These are phyloP conservation scores for Botrytis cinerea DNA, from an alignment of 2,329 filamentous ascomycete species.

Conservation along the genomic window DNA sequence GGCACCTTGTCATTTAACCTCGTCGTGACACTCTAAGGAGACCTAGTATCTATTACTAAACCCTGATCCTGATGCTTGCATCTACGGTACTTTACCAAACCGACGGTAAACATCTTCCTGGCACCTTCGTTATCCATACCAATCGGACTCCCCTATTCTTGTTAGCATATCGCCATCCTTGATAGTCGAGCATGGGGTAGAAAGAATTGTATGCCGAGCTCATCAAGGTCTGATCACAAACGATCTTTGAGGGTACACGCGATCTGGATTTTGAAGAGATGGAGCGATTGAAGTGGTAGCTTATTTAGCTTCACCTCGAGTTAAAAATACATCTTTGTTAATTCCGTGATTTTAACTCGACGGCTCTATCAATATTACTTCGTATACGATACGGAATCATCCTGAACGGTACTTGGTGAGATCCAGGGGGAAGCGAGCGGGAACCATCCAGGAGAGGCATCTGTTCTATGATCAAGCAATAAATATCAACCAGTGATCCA, in stretches of 20 bases:
- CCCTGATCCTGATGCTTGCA: slow-evolving; percentile 22
- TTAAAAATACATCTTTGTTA: not conserved
- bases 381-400: not conserved
- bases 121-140: slow-evolving; percentile 14
- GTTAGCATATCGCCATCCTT: slow-evolving; percentile 11
- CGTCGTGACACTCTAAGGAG: not conserved
- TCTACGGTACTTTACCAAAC: slow-evolving; percentile 24
- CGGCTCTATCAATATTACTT: not conserved
- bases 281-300: not conserved
- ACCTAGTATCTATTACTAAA: slow-evolving; percentile 3
- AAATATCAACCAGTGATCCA: not conserved
- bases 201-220: slow-evolving; percentile 8
- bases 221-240: slow-evolving; percentile 1
- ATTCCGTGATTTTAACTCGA: not conserved
- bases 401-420: not conserved
- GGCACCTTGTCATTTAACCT: not conserved
- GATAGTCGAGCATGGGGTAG: not conserved
- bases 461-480: not conserved
- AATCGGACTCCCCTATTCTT: slow-evolving; percentile 19
- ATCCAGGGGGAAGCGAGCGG: slow-evolving; percentile 13
- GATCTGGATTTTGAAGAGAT: slow-evolving; percentile 6
- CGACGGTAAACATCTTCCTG: slow-evolving; percentile 23
- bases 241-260: not conserved
- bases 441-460: not conserved
- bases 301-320: not conserved